phyloP scores from a whole-genome alignment of 139 green algal species.

The Closterium sp. region DNA sequence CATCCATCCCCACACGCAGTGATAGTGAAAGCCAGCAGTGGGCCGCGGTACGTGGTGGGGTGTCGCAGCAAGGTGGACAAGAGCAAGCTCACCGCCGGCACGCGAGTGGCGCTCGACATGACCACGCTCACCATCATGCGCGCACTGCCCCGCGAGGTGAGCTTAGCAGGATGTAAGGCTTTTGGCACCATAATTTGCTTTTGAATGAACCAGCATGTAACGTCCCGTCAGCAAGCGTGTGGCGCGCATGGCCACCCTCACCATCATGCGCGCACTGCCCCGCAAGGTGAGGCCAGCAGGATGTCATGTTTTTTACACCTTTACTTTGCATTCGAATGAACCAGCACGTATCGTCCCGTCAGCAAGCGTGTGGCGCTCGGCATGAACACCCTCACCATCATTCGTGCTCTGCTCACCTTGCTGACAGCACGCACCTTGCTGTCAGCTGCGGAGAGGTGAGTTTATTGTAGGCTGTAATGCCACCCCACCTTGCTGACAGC shows the following conservation, averaged over 20 bases:
- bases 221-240: too few species aligned
- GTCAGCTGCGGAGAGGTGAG: too few species aligned
- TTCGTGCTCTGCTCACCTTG: constrained; percentile 85
- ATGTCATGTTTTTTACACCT: too few species aligned
- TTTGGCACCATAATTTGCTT: too few species aligned
- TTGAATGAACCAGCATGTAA: too few species aligned
- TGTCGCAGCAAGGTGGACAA: constrained; percentile 96
- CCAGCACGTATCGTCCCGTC: too few species aligned
- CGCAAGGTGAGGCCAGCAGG: constrained; percentile 73
- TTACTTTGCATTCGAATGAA: too few species aligned
- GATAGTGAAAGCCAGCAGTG: constrained; percentile 98
- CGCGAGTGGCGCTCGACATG: constrained; percentile 96
- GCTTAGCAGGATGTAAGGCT: too few species aligned
- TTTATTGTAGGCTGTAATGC: too few species aligned
- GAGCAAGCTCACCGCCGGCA: constrained; percentile 82
- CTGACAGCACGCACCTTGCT: too few species aligned
- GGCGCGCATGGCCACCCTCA: constrained; percentile 99
- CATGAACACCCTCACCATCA: constrained; percentile 99
- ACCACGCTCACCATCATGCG: constrained; percentile 99
- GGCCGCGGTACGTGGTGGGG: constrained; percentile 96
- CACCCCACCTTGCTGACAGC: too few species aligned
- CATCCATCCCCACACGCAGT: constrained; percentile 59
- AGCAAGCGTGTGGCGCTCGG: constrained; percentile 80
- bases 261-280: constrained; percentile 95
- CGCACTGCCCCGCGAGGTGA: constrained; percentile 89